Conservation (phyloP, 176 grass and related monocot species). For the Themeda triandra region DNA sequence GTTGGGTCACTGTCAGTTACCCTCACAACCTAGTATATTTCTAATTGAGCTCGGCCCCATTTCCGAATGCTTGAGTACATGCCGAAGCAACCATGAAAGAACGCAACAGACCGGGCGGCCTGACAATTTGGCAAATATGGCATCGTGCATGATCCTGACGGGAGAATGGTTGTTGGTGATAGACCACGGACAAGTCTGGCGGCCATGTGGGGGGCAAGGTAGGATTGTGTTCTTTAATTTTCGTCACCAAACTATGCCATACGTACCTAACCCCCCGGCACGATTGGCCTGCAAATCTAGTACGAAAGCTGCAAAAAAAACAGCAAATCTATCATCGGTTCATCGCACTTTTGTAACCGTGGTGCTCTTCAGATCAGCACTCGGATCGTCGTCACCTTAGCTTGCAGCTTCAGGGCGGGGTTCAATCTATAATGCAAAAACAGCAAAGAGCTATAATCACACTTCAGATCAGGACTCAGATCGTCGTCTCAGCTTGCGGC, state of each 20-base stretch:
- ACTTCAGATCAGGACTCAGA: neutral
- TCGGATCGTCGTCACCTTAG: neutral
- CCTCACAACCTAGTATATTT: neutral
- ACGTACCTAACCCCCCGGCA: constrained; percentile 16
- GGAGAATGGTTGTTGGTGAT: neutral
- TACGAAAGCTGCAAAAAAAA: neutral
- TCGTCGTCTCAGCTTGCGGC: neutral
- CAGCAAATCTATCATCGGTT: neutral
- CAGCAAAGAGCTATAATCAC: neutral
- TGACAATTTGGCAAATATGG: neutral
- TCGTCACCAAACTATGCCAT: neutral
- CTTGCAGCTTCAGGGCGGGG: neutral
- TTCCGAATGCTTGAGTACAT: neutral
- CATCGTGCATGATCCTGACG: neutral
- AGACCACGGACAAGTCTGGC: constrained; percentile 4
- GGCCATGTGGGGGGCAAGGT: constrained; percentile 14
- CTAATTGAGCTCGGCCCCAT: neutral
- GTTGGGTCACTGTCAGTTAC: neutral
- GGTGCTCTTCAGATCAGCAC: neutral
- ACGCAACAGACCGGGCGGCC: neutral
- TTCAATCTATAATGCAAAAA: neutral
- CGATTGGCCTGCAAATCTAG: neutral
- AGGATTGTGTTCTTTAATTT: constrained; percentile 20
- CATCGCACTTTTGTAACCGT: neutral
- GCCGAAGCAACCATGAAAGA: neutral